A percentile compares a stretch with the other conserved stretches of the same genome.
These are phyloP conservation scores for Datura wrightii DNA, from an alignment of 257 asterid genomes.

Conservation along the genomic window DNA sequence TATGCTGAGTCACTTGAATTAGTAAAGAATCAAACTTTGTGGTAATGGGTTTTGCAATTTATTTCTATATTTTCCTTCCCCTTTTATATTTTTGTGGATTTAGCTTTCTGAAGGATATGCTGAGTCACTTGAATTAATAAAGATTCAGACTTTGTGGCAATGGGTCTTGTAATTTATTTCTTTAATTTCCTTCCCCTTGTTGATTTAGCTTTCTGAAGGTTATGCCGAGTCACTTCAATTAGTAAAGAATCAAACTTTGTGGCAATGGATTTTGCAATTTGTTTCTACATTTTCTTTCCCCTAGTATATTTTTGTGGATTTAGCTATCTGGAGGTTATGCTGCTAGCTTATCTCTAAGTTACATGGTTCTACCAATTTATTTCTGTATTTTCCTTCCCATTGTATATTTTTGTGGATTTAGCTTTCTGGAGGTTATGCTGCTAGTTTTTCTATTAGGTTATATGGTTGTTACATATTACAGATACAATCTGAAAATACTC, in stretches of 20 bases:
- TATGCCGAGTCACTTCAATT: neutral
- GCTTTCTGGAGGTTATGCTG: slow-evolving; percentile 9
- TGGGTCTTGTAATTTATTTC: neutral
- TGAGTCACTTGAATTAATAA: neutral
- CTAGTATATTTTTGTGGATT: neutral
- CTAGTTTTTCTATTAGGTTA: neutral
- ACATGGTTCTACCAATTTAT: neutral
- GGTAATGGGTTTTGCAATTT: neutral
- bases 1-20: neutral
- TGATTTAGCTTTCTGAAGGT: neutral
- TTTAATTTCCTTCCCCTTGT: neutral
- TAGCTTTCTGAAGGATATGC: too few relatives aligned
- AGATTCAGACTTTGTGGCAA: neutral
- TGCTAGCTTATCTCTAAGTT: neutral
- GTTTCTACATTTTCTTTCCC: too few relatives aligned
- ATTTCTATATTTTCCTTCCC: neutral
- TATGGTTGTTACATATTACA: neutral
- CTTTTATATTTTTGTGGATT: neutral
- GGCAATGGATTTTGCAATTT: too few relatives aligned
- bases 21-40: neutral
- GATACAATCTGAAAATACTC: neutral
- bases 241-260: neutral
- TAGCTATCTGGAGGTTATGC: neutral
- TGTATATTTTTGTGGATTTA: neutral
- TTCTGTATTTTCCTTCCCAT: neutral